These are phyloP conservation scores for Coleophoma crateriformis DNA, from an alignment of 2,329 filamentous ascomycete species.

Conservation along the genomic window DNA sequence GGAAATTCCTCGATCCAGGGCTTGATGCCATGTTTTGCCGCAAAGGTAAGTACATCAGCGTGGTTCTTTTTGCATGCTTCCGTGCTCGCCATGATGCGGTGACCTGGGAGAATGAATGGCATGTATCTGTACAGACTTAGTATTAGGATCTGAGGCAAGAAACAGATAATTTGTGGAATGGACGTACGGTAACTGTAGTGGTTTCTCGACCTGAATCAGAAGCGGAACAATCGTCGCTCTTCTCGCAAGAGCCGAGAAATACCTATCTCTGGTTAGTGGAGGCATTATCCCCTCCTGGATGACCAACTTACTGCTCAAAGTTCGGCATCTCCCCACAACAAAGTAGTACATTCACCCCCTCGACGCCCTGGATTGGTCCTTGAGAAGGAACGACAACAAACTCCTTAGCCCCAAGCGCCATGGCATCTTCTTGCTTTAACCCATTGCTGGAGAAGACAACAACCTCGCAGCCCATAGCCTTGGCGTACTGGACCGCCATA, in stretches of 20 bases:
- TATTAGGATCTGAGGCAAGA: neutral
- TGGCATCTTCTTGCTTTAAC: constrained; percentile 55
- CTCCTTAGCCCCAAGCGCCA: constrained; percentile 50
- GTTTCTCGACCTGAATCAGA: constrained; percentile 6
- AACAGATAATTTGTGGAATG: neutral
- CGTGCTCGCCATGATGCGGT: constrained; percentile 7
- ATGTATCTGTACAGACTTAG: constrained; percentile 4
- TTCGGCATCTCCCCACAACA: constrained; percentile 5
- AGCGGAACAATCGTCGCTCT: constrained; percentile 10
- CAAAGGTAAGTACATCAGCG: constrained; percentile 9
- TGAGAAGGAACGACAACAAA: constrained; percentile 43
- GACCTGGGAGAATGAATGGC: constrained; percentile 9
- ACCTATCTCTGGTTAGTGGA: constrained; percentile 3
- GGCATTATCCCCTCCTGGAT: neutral
- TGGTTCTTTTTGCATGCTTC: constrained; percentile 12
- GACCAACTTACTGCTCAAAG: constrained; percentile 4
- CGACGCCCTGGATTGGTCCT: neutral
- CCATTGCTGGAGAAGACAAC: constrained; percentile 58
- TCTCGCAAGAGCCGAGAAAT: constrained; percentile 5
- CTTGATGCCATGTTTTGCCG: constrained; percentile 9
- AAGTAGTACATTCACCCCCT: constrained; percentile 6
- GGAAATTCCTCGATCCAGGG: constrained; percentile 14
- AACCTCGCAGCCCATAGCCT: constrained; percentile 66
- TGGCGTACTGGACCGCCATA: constrained; percentile 63
- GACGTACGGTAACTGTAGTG: constrained; percentile 6